Evolutionary conservation across 352 stramenopile genomes (phyloP), one percentile per base, ranked within the genome.

Genomic region (Phytophthora pini): DNA sequence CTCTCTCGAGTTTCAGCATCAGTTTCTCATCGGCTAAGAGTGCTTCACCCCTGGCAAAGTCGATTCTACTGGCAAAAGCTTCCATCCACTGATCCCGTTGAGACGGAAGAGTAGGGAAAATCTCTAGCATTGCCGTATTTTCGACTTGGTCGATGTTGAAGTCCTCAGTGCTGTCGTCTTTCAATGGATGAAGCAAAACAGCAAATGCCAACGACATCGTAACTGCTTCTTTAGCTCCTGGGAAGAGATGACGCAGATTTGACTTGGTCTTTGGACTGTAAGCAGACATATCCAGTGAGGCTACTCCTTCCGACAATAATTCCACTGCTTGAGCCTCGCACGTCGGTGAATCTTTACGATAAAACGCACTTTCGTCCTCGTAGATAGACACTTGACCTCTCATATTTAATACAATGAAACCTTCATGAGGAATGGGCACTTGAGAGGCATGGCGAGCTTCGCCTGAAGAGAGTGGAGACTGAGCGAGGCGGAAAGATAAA

Each of bases 1-100:
- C 40, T 43, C 44, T 13, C 40, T 89, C 80, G 2, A 91, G 66
- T 5, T 39, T 68, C 8, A 89, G 26, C 9, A 91, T 70, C 11
- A 75, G 46, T 48, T 82, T 85, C 13, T 92, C 82, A 41, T 90
- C 80, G 0, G 47, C 58, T 1, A 90, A 61, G 0, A 90, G 71
- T 32, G 78, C 72, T 59, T 90, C 79, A 10, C 83, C 80, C 61
- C 87, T 85, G 2, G 56, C 51, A 15, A 82, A 66, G 20, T 85
- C 70, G 10, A 90, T 74, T 11, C 73, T 70, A 7, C 27, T 47
- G 1, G 44, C 56, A 40, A 92, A 78, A 1, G 75, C 74, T 6
- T 70, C 46, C 11, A 77, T 32, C 80, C 80, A 92, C 5, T 70
- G 45, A 17, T 70, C 70, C n/a, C 68, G 65, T 52, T 89, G 77